These are phyloP conservation scores for Tylopilus sp. DNA, from an alignment of 768 basidiomycete genomes.

Conservation along the genomic window DNA sequence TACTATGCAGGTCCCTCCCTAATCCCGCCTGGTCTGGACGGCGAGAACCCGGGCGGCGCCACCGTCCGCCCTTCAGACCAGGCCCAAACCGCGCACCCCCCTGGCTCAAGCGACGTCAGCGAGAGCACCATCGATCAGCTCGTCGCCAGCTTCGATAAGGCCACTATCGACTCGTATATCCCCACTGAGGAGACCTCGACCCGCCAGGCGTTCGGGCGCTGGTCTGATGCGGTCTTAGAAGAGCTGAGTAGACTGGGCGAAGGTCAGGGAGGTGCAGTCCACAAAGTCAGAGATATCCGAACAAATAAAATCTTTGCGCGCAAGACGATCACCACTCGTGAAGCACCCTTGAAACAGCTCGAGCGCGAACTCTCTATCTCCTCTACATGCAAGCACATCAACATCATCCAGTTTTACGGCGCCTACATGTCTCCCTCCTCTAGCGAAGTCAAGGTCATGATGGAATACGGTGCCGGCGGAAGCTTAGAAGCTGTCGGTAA, in stretches of 20 bases:
- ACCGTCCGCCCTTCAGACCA: conserved; percentile 42
- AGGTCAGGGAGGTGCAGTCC: conserved; percentile 94
- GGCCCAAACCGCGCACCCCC: conserved; percentile 34
- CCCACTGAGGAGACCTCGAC: conserved; percentile 36
- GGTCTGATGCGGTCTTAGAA: conserved; percentile 72
- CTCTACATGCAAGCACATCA: conserved; percentile 75
- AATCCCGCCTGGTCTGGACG: conserved; percentile 32
- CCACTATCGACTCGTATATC: conserved; percentile 31
- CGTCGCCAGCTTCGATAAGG: conserved; percentile 29
- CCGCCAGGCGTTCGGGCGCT: conserved; percentile 34
- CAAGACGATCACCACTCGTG: conserved; percentile 89
- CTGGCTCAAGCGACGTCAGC: conserved; percentile 23
- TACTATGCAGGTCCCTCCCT: conserved; percentile 33
- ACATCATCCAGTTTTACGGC: conserved; percentile 90
- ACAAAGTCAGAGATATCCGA: conserved; percentile 85
- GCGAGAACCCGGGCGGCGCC: conserved; percentile 37
- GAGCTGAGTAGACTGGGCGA: conserved; percentile 81
- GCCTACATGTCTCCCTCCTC: conserved; percentile 85
- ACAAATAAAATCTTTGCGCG: conserved; percentile 83
- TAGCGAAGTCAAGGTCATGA: conserved; percentile 92
- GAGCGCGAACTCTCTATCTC: conserved; percentile 90
- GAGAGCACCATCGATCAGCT: conserved; percentile 38
- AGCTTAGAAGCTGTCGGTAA: conserved; percentile 88
- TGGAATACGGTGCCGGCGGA: conserved; percentile 87
- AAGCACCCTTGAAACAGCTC: conserved; percentile 90